Conservation (phyloP, 805 yeast genomes). For the Candida montana region DNA sequence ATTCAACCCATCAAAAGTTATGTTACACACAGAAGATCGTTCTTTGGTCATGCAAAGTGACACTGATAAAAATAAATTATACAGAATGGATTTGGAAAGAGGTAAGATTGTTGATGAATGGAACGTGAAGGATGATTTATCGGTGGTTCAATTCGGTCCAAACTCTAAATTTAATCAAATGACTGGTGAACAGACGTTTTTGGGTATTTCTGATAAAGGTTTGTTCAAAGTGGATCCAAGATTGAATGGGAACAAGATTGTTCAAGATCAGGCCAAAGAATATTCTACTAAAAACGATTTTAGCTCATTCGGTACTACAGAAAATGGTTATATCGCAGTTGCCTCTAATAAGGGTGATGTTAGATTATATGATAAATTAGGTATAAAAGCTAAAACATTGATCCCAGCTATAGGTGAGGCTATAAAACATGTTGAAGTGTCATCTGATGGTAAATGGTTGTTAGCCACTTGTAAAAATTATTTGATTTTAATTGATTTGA, state of each 20-base stretch:
- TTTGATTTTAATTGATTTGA: slow-evolving; percentile 62
- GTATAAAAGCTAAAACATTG: slow-evolving; percentile 69
- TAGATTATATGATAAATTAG: slow-evolving; percentile 65
- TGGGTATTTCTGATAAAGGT: slow-evolving; percentile 62
- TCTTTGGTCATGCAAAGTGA: slow-evolving; percentile 61
- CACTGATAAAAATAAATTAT: slow-evolving; percentile 42
- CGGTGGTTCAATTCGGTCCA: slow-evolving; percentile 60
- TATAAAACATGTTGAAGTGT: slow-evolving; percentile 59
- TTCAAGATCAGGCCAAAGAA: slow-evolving; percentile 45
- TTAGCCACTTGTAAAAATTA: slow-evolving; percentile 75
- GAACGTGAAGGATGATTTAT: slow-evolving; percentile 45
- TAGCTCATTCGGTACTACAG: slow-evolving; percentile 51
- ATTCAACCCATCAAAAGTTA: slow-evolving; percentile 55
- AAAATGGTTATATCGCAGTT: slow-evolving; percentile 66
- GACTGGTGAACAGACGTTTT: slow-evolving; percentile 66
- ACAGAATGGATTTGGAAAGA: slow-evolving; percentile 70
- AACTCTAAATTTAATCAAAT: slow-evolving; percentile 68
- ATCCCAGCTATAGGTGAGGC: slow-evolving; percentile 82
- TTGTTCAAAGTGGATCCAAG: slow-evolving; percentile 82
- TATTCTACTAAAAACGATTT: slow-evolving; percentile 40
- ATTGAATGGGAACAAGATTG: slow-evolving; percentile 51
- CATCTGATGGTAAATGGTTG: slow-evolving; percentile 78
- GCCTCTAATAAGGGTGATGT: slow-evolving; percentile 75
- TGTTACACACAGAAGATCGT: slow-evolving; percentile 75
- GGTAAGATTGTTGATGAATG: slow-evolving; percentile 88